Base-by-base conservation (phyloP, 1,284 basidiomycete species). In the Ustilago bromivora region DNA sequence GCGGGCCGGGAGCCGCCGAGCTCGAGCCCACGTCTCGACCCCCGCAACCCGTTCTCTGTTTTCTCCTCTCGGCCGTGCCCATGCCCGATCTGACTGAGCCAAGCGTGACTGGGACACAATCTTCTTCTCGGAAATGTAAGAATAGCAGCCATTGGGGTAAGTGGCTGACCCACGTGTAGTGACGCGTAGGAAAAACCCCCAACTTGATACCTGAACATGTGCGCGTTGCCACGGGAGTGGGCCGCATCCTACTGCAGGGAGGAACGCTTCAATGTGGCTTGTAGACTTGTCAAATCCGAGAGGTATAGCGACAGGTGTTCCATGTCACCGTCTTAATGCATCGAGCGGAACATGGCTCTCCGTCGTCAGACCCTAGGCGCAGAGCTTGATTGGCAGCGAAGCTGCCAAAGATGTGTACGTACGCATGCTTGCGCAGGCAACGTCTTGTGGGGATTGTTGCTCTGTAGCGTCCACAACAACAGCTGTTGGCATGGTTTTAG, bases 211-310 rank as follows among this genome's bases (percentile, higher is more conserved):
- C 53, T 38, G 53, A 36, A n/a, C 32, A 54, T 32, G 31, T 17
- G 28, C 15, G 11, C 34, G 36, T 35, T 19, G 34, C 35, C 52
- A 54, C 52, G 52, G 52, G 52, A 54, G 11, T 4, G 13, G 34
- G n/a, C 52, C 31, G 52, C 52, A 54, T 54, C 17, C 34, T 19
- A 36, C 15, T 54, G 52, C 52, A 54, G 52, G 17, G 52, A 54
- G 13, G 12, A 38, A 17, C 8, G 10, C 28, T 51, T 9, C 23
- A 32, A 3, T 13, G 49, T 51, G 49, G 49, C 49, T 51, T 51
- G 49, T 32, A 46, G 43, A 46, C 43, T 7, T 19, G n/a, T 46
- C 43, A 19, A 46, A 46, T 11, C 11, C 9, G n/a, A 46, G 43
- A 46, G 17, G 43, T 46, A 19, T 46, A 19, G 43, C n/a, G 43